These are phyloP conservation scores for Podila verticillata DNA, from an alignment of 192 early-diverging fungal species.

Conservation along the genomic window DNA sequence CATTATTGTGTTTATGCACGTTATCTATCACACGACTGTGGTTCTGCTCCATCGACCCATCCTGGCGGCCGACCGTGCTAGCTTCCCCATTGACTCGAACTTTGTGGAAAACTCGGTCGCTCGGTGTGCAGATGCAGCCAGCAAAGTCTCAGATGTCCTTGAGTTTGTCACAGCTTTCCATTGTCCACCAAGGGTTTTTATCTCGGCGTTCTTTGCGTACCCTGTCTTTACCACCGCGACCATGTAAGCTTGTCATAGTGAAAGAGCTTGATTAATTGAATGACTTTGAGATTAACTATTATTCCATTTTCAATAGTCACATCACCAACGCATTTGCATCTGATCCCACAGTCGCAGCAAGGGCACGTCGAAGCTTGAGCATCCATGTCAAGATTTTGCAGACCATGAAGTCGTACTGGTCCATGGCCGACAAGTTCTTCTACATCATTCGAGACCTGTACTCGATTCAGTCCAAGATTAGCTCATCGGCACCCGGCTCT, in stretches of 20 bases:
- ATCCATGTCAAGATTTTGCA: slow-evolving; percentile 54
- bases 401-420: slow-evolving; percentile 59
- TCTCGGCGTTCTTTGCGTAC: slow-evolving; percentile 60
- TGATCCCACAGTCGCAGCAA: slow-evolving; percentile 42
- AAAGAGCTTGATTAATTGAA: neutral
- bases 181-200: slow-evolving; percentile 22
- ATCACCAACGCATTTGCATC: slow-evolving; percentile 57
- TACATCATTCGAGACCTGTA: slow-evolving; percentile 64
- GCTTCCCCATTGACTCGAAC: slow-evolving; percentile 17
- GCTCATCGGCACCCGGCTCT: slow-evolving; percentile 17
- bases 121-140: slow-evolving; percentile 53
- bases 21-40: slow-evolving; percentile 56
- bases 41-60: slow-evolving; percentile 62
- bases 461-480: slow-evolving; percentile 57
- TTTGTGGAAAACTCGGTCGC: slow-evolving; percentile 52
- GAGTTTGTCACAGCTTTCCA: slow-evolving; percentile 40
- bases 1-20: slow-evolving; percentile 52
- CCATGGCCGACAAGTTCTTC: slow-evolving; percentile 62
- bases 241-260: slow-evolving; percentile 26
- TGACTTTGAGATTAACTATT: neutral
- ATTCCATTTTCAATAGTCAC: slow-evolving; percentile 20
- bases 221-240: slow-evolving; percentile 61
- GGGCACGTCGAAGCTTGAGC: slow-evolving; percentile 51
- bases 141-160: slow-evolving; percentile 52
- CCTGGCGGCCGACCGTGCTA: slow-evolving; percentile 37